Evolutionary conservation across 2,329 filamentous ascomycete species (phyloP).

Genomic region (Ceratocystis cacaofunesta): DNA sequence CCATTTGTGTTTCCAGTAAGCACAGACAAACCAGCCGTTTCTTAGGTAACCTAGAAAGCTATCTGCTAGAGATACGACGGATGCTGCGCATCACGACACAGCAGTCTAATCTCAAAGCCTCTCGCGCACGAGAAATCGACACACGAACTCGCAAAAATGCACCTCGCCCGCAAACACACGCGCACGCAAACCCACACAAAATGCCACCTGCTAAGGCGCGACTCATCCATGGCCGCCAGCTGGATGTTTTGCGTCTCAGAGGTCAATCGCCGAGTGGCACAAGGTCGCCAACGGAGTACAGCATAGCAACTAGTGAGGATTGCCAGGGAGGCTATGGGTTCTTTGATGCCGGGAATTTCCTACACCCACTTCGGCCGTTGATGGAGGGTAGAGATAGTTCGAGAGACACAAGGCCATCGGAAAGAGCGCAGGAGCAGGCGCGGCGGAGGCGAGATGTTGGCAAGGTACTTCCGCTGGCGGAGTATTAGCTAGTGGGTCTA

Average conservation of each 20-base stretch:
- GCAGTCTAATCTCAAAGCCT: conserved; percentile 28
- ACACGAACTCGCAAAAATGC: not conserved
- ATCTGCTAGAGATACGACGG: conserved; percentile 79
- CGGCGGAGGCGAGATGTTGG: conserved; percentile 52
- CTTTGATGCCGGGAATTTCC: conserved; percentile 90
- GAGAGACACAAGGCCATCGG: conserved; percentile 39
- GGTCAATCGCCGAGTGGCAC: conserved; percentile 33
- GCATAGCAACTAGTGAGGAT: conserved; percentile 59
- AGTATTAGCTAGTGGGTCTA: conserved; percentile 38
- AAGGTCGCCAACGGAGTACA: conserved; percentile 50
- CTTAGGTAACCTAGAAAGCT: conserved; percentile 77
- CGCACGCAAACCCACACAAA: not conserved
- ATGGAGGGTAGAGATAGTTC: conserved; percentile 46
- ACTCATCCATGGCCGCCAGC: conserved; percentile 36
- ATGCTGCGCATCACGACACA: conserved; percentile 55
- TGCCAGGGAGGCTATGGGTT: conserved; percentile 90
- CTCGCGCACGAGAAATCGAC: conserved; percentile 41
- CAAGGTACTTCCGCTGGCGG: conserved; percentile 55
- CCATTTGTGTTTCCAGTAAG: conserved; percentile 83
- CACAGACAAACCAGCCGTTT: conserved; percentile 86
- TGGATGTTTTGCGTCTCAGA: conserved; percentile 35
- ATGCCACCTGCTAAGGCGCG: conserved; percentile 40
- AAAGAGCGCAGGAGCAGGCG: conserved; percentile 44
- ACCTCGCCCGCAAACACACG: not conserved
- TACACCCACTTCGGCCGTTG: conserved; percentile 50